These are phyloP conservation scores for Zangia roseola DNA, from an alignment of 768 basidiomycete species.

Conservation along the genomic window DNA sequence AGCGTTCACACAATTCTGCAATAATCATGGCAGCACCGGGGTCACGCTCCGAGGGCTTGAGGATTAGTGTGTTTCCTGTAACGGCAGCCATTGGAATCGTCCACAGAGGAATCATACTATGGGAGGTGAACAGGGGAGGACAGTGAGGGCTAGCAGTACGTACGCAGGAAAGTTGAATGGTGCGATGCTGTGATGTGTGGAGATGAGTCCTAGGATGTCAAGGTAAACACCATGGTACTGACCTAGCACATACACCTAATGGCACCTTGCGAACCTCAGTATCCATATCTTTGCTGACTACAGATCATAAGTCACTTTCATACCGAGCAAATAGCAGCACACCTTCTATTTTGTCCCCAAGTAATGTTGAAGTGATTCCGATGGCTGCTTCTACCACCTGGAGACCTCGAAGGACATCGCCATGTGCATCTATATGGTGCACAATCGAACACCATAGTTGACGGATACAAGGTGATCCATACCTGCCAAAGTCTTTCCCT, in stretches of 20 bases:
- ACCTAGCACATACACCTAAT: slow-evolving; percentile 82
- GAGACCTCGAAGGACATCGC: slow-evolving; percentile 89
- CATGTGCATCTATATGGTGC: slow-evolving; percentile 73
- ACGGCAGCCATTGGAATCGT: slow-evolving; percentile 86
- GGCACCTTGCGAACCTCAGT: slow-evolving; percentile 83
- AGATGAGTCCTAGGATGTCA: slow-evolving; percentile 1
- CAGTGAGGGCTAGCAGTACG: slow-evolving; percentile 22
- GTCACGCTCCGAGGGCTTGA: slow-evolving; percentile 96
- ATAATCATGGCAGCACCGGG: slow-evolving; percentile 98
- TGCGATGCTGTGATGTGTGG: slow-evolving; percentile 49
- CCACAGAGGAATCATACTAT: slow-evolving; percentile 96
- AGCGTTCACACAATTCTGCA: slow-evolving; percentile 88
- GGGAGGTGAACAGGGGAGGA: slow-evolving; percentile 1
- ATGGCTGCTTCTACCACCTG: slow-evolving; percentile 85
- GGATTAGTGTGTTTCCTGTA: slow-evolving; percentile 90
- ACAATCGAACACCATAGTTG: neutral
- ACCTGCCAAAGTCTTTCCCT: slow-evolving; percentile 93
- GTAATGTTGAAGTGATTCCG: slow-evolving; percentile 78
- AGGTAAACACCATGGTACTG: slow-evolving; percentile 2
- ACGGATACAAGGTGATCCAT: slow-evolving; percentile 9
- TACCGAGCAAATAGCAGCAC: slow-evolving; percentile 5
- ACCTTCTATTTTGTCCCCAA: slow-evolving; percentile 94
- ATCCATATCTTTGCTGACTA: slow-evolving; percentile 96
- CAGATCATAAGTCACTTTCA: slow-evolving; percentile 14
- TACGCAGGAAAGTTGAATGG: slow-evolving; percentile 93